Evolutionary conservation across 495 filamentous ascomycete genomes (phyloP).

Genomic region (Penicillium odoratum): DNA sequence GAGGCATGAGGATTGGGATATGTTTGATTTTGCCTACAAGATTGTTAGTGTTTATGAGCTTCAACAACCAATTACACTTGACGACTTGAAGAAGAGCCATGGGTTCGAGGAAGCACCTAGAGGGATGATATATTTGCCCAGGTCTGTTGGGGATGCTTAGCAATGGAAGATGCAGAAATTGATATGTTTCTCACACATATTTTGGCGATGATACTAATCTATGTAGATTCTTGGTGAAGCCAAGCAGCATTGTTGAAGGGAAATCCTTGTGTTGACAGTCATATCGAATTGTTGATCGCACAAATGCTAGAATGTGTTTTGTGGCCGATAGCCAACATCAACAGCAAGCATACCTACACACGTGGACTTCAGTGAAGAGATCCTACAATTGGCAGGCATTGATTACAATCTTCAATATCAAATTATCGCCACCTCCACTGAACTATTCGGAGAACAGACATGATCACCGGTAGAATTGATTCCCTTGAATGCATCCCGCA

Average conservation of each 20-base stretch:
- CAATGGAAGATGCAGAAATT: too few species aligned
- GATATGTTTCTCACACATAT: too few species aligned
- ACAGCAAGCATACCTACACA: too few species aligned
- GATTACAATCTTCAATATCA: not conserved
- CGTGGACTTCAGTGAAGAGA: not conserved
- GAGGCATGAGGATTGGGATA: not conserved
- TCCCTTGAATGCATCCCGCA: not conserved
- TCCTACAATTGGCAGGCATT: not conserved
- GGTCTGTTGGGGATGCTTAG: not conserved
- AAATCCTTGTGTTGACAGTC: too few species aligned
- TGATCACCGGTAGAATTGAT: conserved; percentile 4
- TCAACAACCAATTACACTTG: not conserved
- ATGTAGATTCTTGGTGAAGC: too few species aligned
- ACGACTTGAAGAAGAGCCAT: not conserved
- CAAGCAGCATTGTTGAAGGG: too few species aligned
- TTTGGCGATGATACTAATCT: too few species aligned
- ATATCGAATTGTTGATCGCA: too few species aligned
- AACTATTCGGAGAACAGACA: not conserved
- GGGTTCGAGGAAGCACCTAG: not conserved
- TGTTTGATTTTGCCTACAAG: not conserved
- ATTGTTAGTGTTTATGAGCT: not conserved
- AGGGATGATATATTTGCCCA: not conserved
- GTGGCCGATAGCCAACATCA: too few species aligned
- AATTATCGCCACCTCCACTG: not conserved
- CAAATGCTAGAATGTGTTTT: too few species aligned